These are phyloP conservation scores for Cetradonia linearis DNA, from an alignment of 495 filamentous ascomycete genomes.

Conservation along the genomic window DNA sequence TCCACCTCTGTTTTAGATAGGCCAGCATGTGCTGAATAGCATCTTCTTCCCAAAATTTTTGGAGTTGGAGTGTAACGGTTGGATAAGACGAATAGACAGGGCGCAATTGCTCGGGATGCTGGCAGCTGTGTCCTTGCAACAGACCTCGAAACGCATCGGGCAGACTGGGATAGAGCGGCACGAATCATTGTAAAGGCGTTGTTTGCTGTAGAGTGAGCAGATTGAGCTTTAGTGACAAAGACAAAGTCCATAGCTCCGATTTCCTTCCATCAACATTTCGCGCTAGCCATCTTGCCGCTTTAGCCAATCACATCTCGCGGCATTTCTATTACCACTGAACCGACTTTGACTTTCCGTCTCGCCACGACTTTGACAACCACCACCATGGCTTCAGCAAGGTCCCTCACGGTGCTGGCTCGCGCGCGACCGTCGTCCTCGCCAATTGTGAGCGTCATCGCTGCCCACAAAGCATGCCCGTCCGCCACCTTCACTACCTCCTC, in stretches of 20 bases:
- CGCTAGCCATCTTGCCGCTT: slow-evolving; percentile 10
- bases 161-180: slow-evolving; percentile 62
- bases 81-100: slow-evolving; percentile 36
- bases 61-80: slow-evolving; percentile 47
- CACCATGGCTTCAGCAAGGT: slow-evolving; percentile 43
- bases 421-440: slow-evolving; percentile 33
- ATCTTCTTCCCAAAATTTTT: slow-evolving; percentile 54
- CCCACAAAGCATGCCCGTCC: slow-evolving; percentile 30
- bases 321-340: slow-evolving; percentile 4
- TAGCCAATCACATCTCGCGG: slow-evolving; percentile 14
- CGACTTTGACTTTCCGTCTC: background rate
- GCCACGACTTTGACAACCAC: background rate
- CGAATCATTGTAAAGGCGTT: slow-evolving; percentile 62
- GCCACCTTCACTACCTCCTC: slow-evolving; percentile 56
- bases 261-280: slow-evolving; percentile 13
- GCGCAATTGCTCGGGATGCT: slow-evolving; percentile 29
- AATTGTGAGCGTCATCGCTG: slow-evolving; percentile 28
- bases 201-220: background rate
- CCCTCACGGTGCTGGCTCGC: slow-evolving; percentile 43
- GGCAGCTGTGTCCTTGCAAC: slow-evolving; percentile 15
- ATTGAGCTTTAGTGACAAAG: background rate
- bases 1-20: slow-evolving; percentile 76
- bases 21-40: slow-evolving; percentile 74
- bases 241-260: slow-evolving; percentile 10
- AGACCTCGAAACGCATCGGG: slow-evolving; percentile 29